A percentile compares a stretch with the other conserved stretches of the same genome.
phyloP scores from a whole-genome alignment of 768 basidiomycete genomes.

The Megacollybia marginata region DNA sequence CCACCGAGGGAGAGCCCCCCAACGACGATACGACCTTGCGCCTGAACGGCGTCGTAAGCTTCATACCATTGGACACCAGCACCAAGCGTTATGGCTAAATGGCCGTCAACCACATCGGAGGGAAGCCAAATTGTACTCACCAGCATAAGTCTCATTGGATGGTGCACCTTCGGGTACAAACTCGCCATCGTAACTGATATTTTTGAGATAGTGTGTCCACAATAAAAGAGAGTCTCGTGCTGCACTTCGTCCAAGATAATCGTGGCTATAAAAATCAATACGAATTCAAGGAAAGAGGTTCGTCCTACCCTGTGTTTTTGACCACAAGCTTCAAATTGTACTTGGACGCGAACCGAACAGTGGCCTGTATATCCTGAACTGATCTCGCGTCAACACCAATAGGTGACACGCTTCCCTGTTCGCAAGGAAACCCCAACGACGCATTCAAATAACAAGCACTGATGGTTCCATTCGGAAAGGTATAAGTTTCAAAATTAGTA shows the following conservation, averaged over 20 bases:
- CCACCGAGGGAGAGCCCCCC: slow-evolving; percentile 20
- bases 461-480: slow-evolving; percentile 14
- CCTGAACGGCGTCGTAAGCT: slow-evolving; percentile 17
- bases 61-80: slow-evolving; percentile 23
- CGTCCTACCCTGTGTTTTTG: slow-evolving; percentile 1
- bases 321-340: slow-evolving; percentile 15
- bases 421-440: slow-evolving; percentile 13
- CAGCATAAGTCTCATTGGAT: background rate
- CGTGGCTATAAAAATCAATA: slow-evolving; percentile 10
- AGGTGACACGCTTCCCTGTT: slow-evolving; percentile 18
- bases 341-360: slow-evolving; percentile 14
- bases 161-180: background rate
- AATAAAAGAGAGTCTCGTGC: slow-evolving; percentile 21
- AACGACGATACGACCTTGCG: slow-evolving; percentile 20
- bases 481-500: no score
- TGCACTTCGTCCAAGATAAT: slow-evolving; percentile 23
- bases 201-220: slow-evolving; percentile 28
- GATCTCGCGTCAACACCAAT: slow-evolving; percentile 11
- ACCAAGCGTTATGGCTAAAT: slow-evolving; percentile 7
- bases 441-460: slow-evolving; percentile 35
- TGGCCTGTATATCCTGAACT: slow-evolving; percentile 12
- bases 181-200: slow-evolving; percentile 16
- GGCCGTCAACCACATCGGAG: background rate
- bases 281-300: background rate
- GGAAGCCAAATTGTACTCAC: background rate